These are phyloP conservation scores for Annulohypoxylon moriforme DNA, from an alignment of 495 filamentous ascomycete species.

Conservation along the genomic window DNA sequence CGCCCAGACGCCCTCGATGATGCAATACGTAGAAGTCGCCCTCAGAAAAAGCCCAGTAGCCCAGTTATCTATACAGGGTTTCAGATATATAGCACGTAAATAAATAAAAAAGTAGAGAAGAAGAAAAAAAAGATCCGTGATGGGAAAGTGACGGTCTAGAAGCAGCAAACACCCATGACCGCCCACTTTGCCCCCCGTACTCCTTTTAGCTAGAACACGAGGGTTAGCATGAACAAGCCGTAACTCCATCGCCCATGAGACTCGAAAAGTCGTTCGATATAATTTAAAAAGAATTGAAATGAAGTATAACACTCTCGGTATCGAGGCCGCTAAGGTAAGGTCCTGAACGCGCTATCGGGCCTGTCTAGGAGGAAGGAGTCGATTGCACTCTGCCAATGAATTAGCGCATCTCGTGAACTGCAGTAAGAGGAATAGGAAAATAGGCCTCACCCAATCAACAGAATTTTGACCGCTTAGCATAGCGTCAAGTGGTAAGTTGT, in stretches of 20 bases:
- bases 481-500: slow-evolving; percentile 43
- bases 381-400: slow-evolving; percentile 45
- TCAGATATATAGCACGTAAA: neutral
- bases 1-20: slow-evolving; percentile 30
- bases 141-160: slow-evolving; percentile 8
- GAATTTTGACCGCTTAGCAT: slow-evolving; percentile 45
- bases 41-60: slow-evolving; percentile 12
- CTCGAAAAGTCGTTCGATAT: slow-evolving; percentile 14
- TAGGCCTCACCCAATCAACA: slow-evolving; percentile 56
- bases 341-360: slow-evolving; percentile 39
- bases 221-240: slow-evolving; percentile 17
- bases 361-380: slow-evolving; percentile 50
- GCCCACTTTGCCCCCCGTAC: slow-evolving; percentile 2
- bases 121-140: neutral
- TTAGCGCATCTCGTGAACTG: slow-evolving; percentile 25
- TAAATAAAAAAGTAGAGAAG: neutral
- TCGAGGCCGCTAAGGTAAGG: slow-evolving; percentile 16
- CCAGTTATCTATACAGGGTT: slow-evolving; percentile 27
- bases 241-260: slow-evolving; percentile 26
- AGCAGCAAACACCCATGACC: slow-evolving; percentile 2
- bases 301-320: neutral
- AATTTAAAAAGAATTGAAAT: neutral
- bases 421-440: neutral
- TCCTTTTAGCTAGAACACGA: neutral
- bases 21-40: slow-evolving; percentile 30